These are phyloP conservation scores for Rhodomyrtus tomentosa DNA, from an alignment of 345 rosid species.

Conservation along the genomic window DNA sequence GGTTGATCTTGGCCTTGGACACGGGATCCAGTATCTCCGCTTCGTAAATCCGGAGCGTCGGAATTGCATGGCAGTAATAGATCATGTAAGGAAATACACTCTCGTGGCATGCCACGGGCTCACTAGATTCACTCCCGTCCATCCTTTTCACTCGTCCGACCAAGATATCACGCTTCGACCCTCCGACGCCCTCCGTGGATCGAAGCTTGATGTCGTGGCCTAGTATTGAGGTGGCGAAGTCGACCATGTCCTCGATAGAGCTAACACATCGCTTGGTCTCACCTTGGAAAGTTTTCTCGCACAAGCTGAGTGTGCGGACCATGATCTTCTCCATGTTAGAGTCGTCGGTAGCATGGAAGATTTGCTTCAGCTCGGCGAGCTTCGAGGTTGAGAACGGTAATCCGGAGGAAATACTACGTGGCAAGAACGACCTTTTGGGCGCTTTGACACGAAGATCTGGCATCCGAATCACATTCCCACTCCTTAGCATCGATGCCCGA, in stretches of 20 bases:
- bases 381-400: conserved; percentile 46
- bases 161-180: conserved; percentile 40
- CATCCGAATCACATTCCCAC: conserved; percentile 61
- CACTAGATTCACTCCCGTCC: conserved; percentile 52
- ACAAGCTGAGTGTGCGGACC: conserved; percentile 38
- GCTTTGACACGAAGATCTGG: conserved; percentile 73
- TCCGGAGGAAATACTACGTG: conserved; percentile 42
- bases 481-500: conserved; percentile 45
- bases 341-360: conserved; percentile 51
- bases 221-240: conserved; percentile 57
- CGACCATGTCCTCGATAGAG: conserved; percentile 78
- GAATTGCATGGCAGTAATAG: conserved; percentile 82
- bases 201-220: conserved; percentile 48
- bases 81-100: conserved; percentile 72
- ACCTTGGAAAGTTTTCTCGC: conserved; percentile 52
- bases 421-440: conserved; percentile 85
- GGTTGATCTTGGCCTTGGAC: conserved; percentile 40
- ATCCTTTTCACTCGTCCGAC: conserved; percentile 46
- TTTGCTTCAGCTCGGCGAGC: conserved; percentile 13
- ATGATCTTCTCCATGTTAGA: conserved; percentile 49
- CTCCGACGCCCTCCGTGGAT: conserved; percentile 39
- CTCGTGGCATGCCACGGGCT: conserved; percentile 79
- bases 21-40: conserved; percentile 49
- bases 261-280: conserved; percentile 85
- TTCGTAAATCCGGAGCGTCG: conserved; percentile 68